phyloP scores from a whole-genome alignment of 2,329 filamentous ascomycete species.

The Pestalotiopsis fici region DNA sequence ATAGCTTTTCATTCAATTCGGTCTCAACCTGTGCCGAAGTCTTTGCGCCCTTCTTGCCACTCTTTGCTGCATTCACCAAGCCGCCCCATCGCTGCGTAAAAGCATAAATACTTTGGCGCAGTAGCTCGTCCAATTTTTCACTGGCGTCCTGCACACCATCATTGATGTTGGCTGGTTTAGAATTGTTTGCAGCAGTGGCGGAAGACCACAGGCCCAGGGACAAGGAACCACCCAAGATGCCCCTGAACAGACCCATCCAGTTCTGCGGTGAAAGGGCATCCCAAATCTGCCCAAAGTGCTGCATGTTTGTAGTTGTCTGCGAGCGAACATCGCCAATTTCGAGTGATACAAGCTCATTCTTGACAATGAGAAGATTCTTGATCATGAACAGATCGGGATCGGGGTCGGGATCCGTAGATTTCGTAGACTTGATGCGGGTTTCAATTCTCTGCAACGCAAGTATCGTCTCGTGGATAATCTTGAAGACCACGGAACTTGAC shows the following conservation, averaged over 20 bases:
- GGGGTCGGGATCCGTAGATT: slow-evolving; percentile 50
- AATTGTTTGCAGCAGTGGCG: slow-evolving; percentile 15
- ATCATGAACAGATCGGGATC: slow-evolving; percentile 92
- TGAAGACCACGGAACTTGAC: slow-evolving; percentile 59
- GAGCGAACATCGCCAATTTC: slow-evolving; percentile 77
- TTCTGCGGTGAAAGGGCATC: slow-evolving; percentile 61
- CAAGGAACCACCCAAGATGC: slow-evolving; percentile 56
- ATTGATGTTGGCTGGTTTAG: slow-evolving; percentile 14
- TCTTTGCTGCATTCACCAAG: slow-evolving; percentile 49
- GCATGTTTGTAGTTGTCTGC: slow-evolving; percentile 47
- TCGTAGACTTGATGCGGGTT: slow-evolving; percentile 65
- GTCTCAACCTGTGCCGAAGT: slow-evolving; percentile 54
- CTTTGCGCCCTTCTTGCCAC: slow-evolving; percentile 48
- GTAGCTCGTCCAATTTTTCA: slow-evolving; percentile 64
- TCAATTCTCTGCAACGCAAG: slow-evolving; percentile 79
- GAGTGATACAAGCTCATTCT: slow-evolving; percentile 93
- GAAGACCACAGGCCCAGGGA: slow-evolving; percentile 33
- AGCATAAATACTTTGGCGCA: slow-evolving; percentile 62
- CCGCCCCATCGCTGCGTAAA: slow-evolving; percentile 63
- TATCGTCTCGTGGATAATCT: slow-evolving; percentile 88
- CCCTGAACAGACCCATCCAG: slow-evolving; percentile 59
- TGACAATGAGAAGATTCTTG: slow-evolving; percentile 90
- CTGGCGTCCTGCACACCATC: slow-evolving; percentile 54
- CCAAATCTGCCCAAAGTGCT: slow-evolving; percentile 68
- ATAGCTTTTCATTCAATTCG: slow-evolving; percentile 58